Conservation (phyloP, 176 grass and related monocot species). For the Miscanthus lutarioriparius region DNA sequence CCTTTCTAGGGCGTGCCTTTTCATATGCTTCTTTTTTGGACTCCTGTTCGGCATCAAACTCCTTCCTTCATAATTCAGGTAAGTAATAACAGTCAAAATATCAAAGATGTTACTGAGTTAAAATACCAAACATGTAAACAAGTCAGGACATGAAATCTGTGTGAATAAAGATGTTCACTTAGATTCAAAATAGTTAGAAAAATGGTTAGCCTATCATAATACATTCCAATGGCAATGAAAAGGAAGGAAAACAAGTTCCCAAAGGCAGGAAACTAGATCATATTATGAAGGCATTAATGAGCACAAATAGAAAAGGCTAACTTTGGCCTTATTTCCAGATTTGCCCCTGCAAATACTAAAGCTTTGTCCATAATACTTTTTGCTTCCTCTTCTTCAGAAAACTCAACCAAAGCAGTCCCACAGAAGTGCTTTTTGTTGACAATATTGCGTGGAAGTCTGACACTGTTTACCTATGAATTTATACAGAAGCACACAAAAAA, state of each 20-base stretch:
- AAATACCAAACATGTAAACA: not conserved
- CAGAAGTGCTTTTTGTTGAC: conserved; percentile 64
- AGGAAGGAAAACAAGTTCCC: conserved; percentile 1
- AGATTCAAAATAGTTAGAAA: not conserved
- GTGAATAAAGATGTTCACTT: not conserved
- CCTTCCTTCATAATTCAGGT: conserved; percentile 61
- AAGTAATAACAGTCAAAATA: conserved; percentile 25
- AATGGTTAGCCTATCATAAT: not conserved
- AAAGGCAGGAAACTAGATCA: not conserved
- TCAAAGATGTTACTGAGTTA: conserved; percentile 10
- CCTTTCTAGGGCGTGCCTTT: conserved; percentile 48
- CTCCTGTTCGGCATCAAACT: conserved; percentile 70
- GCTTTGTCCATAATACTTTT: conserved; percentile 45
- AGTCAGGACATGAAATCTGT: not conserved
- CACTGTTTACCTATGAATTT: conserved; percentile 72
- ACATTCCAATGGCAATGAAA: not conserved
- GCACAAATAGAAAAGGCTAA: conserved; percentile 20
- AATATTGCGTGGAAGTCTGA: conserved; percentile 71
- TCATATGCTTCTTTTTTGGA: conserved; percentile 44
- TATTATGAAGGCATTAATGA: not conserved
- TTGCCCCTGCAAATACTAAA: conserved; percentile 52
- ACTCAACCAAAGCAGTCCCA: conserved; percentile 75
- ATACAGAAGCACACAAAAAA: not conserved
- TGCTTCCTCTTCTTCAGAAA: conserved; percentile 74
- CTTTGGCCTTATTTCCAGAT: conserved; percentile 71